Evolutionary conservation across 768 basidiomycete genomes (phyloP).

Genomic region (Hygrophoropsis aurantiaca): DNA sequence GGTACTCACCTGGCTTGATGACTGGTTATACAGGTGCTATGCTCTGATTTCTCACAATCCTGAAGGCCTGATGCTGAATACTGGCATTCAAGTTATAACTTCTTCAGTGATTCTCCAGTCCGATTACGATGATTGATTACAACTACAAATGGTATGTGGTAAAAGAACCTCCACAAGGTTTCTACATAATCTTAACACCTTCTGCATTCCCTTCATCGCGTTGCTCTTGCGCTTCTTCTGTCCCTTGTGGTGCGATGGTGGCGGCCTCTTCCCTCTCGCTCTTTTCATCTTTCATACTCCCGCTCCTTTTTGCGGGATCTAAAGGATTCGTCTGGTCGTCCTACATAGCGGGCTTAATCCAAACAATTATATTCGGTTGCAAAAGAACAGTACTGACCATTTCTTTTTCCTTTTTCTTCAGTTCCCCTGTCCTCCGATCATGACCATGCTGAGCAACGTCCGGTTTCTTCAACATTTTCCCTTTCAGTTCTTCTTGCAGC

Average conservation of each 20-base stretch:
- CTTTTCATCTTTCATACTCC: slow-evolving; percentile 5
- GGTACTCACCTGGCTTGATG: too few relatives aligned
- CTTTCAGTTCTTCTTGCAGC: slow-evolving; percentile 37
- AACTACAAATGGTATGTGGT: too few relatives aligned
- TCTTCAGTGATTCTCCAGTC: too few relatives aligned
- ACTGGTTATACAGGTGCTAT: too few relatives aligned
- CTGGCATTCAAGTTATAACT: too few relatives aligned
- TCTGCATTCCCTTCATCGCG: not conserved
- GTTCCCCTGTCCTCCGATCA: slow-evolving; percentile 39
- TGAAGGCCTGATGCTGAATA: too few relatives aligned
- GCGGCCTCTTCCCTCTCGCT: slow-evolving; percentile 20
- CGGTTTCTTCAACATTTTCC: slow-evolving; percentile 36
- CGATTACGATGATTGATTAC: too few relatives aligned
- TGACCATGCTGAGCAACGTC: slow-evolving; percentile 37
- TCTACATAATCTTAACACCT: not conserved
- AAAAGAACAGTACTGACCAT: slow-evolving; percentile 12
- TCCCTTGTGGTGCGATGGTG: slow-evolving; percentile 24
- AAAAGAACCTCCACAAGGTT: too few relatives aligned
- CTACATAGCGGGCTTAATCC: not conserved
- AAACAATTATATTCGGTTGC: not conserved
- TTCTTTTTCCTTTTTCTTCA: slow-evolving; percentile 35
- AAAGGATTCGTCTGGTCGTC: not conserved
- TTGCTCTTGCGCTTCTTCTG: slow-evolving; percentile 12
- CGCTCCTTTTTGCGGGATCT: not conserved
- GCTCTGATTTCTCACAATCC: too few relatives aligned